phyloP scores from a whole-genome alignment of 192 early-diverging fungal species.

The Chytriomyces confervae region DNA sequence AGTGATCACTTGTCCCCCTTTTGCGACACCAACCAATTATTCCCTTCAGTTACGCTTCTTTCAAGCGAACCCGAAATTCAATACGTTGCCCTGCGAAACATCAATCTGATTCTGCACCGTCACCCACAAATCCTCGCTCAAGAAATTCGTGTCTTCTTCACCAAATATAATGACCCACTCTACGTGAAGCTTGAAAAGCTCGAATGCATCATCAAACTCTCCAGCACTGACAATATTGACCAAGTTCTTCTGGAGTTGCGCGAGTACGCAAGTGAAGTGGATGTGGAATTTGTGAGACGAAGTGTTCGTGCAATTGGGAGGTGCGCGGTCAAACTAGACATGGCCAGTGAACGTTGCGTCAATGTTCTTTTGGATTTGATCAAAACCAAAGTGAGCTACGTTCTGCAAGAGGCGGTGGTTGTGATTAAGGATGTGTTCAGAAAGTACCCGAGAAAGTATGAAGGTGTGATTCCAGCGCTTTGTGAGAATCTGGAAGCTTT shows the following conservation, averaged over 20 bases:
- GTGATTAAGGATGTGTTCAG: slow-evolving; percentile 99
- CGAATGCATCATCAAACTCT: slow-evolving; percentile 90
- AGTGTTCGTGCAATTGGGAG: slow-evolving; percentile 97
- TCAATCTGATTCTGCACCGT: slow-evolving; percentile 89
- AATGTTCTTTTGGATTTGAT: slow-evolving; percentile 87
- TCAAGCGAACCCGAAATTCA: slow-evolving; percentile 92
- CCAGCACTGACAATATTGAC: slow-evolving; percentile 80
- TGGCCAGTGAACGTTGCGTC: slow-evolving; percentile 85
- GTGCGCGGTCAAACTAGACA: slow-evolving; percentile 94
- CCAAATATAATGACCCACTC: slow-evolving; percentile 99
- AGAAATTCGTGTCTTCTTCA: slow-evolving; percentile 98
- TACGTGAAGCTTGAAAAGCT: slow-evolving; percentile 98
- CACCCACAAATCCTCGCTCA: slow-evolving; percentile 87
- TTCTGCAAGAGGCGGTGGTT: slow-evolving; percentile 97
- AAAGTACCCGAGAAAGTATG: slow-evolving; percentile 97
- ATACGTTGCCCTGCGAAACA: slow-evolving; percentile 96
- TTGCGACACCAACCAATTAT: neutral
- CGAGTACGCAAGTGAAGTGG: slow-evolving; percentile 96
- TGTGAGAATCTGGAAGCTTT: slow-evolving; percentile 96
- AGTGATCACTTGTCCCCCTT: neutral
- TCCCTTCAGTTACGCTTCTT: slow-evolving; percentile 81
- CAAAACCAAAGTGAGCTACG: slow-evolving; percentile 97
- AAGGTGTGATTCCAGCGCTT: slow-evolving; percentile 87
- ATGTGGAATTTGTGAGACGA: slow-evolving; percentile 97
- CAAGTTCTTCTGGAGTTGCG: slow-evolving; percentile 89